phyloP scores from a whole-genome alignment of 106 monocot genomes.

The Cymbidium sinense region DNA sequence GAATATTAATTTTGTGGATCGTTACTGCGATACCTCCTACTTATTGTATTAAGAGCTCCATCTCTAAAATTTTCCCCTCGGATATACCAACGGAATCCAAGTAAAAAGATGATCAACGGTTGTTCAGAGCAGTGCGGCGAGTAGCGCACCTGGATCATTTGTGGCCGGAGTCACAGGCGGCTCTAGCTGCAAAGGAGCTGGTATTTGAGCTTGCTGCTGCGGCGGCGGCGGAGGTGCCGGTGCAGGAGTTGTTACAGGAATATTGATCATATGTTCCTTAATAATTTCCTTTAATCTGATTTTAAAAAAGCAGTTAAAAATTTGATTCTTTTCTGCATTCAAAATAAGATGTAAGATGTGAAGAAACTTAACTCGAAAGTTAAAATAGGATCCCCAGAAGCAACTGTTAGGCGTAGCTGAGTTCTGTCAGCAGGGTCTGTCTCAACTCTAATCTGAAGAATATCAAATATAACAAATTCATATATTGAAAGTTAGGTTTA shows the following conservation, averaged over 20 bases:
- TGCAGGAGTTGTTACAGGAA: slow-evolving; percentile 38
- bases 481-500: neutral
- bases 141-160: slow-evolving; percentile 81
- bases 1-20: neutral
- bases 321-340: neutral
- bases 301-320: neutral
- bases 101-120: neutral
- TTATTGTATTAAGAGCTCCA: neutral
- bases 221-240: slow-evolving; percentile 18
- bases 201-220: neutral
- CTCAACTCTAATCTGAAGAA: slow-evolving; percentile 76
- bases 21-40: neutral
- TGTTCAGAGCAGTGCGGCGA: slow-evolving; percentile 86
- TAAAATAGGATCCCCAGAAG: slow-evolving; percentile 70
- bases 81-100: neutral
- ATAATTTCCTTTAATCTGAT: slow-evolving; percentile 91
- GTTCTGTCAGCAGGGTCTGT: slow-evolving; percentile 96
- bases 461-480: neutral
- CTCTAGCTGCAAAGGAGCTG: slow-evolving; percentile 40
- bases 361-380: slow-evolving; percentile 80
- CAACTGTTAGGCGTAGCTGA: slow-evolving; percentile 85
- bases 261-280: slow-evolving; percentile 78
- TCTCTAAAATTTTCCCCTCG: neutral
- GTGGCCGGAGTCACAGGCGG: slow-evolving; percentile 24
- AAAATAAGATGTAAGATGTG: neutral